A percentile compares a stretch with the other conserved stretches of the same genome.
phyloP scores from a whole-genome alignment of 345 rosid species.

The Gossypium mustelinum region DNA sequence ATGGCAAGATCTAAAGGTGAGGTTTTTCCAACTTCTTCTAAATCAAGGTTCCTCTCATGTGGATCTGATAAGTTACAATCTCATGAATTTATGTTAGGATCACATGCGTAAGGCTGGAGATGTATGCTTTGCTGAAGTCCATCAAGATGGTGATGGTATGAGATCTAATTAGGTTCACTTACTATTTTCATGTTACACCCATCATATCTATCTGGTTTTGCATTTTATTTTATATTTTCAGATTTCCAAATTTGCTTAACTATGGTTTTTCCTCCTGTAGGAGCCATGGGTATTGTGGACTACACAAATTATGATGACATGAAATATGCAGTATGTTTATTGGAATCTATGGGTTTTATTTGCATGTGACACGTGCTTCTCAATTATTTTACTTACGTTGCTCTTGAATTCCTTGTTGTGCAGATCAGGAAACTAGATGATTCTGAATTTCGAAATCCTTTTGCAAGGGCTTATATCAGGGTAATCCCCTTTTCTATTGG shows the following conservation, averaged over 20 bases:
- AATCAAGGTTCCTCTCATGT: not conserved
- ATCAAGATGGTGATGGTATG: constrained; percentile 37
- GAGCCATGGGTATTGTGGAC: constrained; percentile 13
- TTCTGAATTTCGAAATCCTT: constrained; percentile 17
- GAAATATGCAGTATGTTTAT: constrained; percentile 12
- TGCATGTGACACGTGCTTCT: not conserved
- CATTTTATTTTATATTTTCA: not conserved
- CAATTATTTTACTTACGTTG: not conserved
- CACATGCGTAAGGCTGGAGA: constrained; percentile 42
- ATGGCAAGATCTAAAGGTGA: constrained; percentile 17
- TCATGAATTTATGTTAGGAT: constrained; percentile 24
- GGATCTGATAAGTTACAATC: not conserved
- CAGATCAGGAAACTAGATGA: constrained; percentile 19
- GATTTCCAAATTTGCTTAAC: not conserved
- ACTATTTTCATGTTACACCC: not conserved
- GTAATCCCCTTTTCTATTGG: not conserved
- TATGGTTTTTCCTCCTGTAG: not conserved
- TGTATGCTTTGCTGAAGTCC: constrained; percentile 40
- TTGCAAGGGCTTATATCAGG: constrained; percentile 9
- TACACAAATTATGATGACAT: constrained; percentile 17
- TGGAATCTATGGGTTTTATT: not conserved
- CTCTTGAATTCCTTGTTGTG: not conserved
- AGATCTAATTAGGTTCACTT: constrained; percentile 1
- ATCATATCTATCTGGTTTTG: not conserved
- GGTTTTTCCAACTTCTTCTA: not conserved